phyloP scores from a whole-genome alignment of 2,329 filamentous ascomycete genomes.

The Penicillium sp. region DNA sequence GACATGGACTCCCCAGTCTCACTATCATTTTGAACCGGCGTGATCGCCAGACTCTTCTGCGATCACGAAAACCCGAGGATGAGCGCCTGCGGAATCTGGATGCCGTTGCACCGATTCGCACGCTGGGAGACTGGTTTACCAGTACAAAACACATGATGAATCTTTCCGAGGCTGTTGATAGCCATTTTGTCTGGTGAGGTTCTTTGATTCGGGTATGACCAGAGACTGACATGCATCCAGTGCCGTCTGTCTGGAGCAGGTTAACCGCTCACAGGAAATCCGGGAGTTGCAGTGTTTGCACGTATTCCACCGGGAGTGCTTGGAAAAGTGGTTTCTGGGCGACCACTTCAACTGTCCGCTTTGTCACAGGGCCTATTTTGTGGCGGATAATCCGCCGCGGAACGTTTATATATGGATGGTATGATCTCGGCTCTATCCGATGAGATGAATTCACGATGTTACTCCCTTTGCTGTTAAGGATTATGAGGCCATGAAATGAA shows the following conservation, averaged over 20 bases:
- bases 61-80: constrained; percentile 21
- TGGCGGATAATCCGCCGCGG: constrained; percentile 26
- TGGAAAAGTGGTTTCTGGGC: constrained; percentile 40
- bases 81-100: constrained; percentile 36
- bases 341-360: constrained; percentile 39
- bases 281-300: constrained; percentile 38
- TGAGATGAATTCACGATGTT: constrained; percentile 1
- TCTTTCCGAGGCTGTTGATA: constrained; percentile 32
- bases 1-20: constrained; percentile 19
- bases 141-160: constrained; percentile 30
- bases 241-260: constrained; percentile 38
- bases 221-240: constrained; percentile 16
- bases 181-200: constrained; percentile 37
- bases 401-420: constrained; percentile 40
- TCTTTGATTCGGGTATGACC: not conserved
- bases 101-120: constrained; percentile 34
- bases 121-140: constrained; percentile 38
- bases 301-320: constrained; percentile 39
- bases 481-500: constrained; percentile 9
- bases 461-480: not conserved
- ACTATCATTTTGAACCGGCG: constrained; percentile 35
- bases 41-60: constrained; percentile 20
- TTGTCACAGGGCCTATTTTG: constrained; percentile 36
- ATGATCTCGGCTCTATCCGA: constrained; percentile 10
- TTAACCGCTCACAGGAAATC: constrained; percentile 34